phyloP scores from a whole-genome alignment of 495 filamentous ascomycete genomes.

The Hypomontagnella monticulosa region DNA sequence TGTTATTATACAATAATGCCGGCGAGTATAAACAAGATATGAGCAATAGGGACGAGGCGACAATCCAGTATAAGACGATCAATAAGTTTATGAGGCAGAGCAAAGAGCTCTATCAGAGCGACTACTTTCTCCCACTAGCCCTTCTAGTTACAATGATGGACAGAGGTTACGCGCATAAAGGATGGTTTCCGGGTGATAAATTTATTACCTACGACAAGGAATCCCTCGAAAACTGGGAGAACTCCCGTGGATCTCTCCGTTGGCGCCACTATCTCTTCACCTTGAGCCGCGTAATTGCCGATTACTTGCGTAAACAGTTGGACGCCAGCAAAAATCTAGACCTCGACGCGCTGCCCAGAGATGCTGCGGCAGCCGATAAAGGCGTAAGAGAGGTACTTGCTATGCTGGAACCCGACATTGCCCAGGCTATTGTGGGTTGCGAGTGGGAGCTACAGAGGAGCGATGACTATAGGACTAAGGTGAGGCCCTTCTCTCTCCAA shows the following conservation, averaged over 20 bases:
- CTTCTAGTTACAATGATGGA: background rate
- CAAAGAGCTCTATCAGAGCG: constrained; percentile 8
- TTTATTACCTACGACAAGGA: background rate
- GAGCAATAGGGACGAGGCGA: too few relatives aligned
- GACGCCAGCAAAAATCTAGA: background rate
- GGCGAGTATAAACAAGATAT: too few relatives aligned
- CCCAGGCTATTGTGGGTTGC: background rate
- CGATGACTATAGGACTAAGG: constrained; percentile 6
- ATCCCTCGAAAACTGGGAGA: constrained; percentile 4
- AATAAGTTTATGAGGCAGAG: constrained; percentile 1
- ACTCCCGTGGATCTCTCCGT: background rate
- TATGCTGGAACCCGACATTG: constrained; percentile 6
- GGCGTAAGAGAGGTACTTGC: constrained; percentile 3
- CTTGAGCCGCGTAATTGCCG: background rate
- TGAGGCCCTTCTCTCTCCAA: background rate
- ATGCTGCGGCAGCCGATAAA: background rate
- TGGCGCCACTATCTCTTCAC: background rate
- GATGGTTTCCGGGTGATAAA: background rate
- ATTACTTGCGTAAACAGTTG: constrained; percentile 5
- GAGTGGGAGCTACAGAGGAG: constrained; percentile 6
- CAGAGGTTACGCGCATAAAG: background rate
- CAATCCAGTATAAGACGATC: background rate
- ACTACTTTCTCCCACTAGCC: constrained; percentile 4
- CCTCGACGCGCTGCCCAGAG: background rate
- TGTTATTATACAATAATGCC: background rate